Conservation (phyloP, 106 monocot genomes). For the Dendrobium huoshanense region DNA sequence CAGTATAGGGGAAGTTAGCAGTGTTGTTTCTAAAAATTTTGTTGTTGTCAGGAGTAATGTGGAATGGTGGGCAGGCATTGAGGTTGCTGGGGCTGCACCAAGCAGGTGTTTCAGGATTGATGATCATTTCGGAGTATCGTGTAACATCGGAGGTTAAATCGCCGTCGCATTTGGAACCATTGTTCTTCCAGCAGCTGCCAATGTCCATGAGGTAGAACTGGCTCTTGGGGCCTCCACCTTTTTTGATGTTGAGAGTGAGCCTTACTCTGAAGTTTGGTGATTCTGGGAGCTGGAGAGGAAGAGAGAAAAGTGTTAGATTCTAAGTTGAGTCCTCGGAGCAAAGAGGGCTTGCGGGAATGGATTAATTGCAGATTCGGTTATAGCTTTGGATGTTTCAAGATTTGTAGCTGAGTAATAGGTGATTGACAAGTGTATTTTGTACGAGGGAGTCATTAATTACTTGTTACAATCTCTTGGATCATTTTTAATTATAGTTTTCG, state of each 20-base stretch:
- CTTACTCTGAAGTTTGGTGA: constrained; percentile 64
- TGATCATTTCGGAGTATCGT: constrained; percentile 71
- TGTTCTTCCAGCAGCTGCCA: constrained; percentile 81
- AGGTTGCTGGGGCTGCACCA: constrained; percentile 40
- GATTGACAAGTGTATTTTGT: no score
- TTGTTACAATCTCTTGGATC: no score
- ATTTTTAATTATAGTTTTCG: no score
- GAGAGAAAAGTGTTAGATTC: no score
- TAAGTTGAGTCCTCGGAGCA: no score
- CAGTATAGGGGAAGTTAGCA: constrained; percentile 41
- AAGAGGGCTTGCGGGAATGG: no score
- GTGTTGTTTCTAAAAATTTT: constrained; percentile 35
- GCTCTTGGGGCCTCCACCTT: constrained; percentile 54
- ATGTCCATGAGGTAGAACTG: constrained; percentile 85
- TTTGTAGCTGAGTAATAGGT: no score
- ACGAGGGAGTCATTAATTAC: no score
- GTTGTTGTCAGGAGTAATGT: constrained; percentile 42
- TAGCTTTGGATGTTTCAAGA: no score
- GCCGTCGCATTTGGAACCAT: constrained; percentile 52
- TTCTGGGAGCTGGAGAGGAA: constrained; percentile 35
- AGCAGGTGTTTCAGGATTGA: constrained; percentile 38
- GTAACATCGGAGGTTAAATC: constrained; percentile 65
- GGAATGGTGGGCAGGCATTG: constrained; percentile 52
- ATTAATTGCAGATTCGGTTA: no score
- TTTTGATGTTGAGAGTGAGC: constrained; percentile 34